These are phyloP conservation scores for Monascus ruber DNA, from an alignment of 2,329 filamentous ascomycete genomes.

Conservation along the genomic window DNA sequence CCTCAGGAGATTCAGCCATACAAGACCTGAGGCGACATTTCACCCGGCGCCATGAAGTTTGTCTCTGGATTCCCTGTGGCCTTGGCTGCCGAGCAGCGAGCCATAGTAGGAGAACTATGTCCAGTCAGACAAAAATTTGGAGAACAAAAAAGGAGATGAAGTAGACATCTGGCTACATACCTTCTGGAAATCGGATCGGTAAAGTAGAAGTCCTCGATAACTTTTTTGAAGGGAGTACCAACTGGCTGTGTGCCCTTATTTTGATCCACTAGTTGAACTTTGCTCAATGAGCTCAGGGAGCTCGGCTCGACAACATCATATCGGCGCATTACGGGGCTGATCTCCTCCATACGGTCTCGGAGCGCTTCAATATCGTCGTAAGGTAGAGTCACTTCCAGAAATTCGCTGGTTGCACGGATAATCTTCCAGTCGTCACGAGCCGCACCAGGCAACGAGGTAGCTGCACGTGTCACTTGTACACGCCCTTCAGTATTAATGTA, in stretches of 20 bases:
- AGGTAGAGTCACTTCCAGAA: conserved; percentile 72
- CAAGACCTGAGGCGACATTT: conserved; percentile 31
- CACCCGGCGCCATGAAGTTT: conserved; percentile 65
- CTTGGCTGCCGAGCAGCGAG: conserved; percentile 89
- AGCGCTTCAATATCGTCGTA: conserved; percentile 88
- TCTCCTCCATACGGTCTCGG: conserved; percentile 87
- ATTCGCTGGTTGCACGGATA: conserved; percentile 82
- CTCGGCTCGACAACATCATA: conserved; percentile 87
- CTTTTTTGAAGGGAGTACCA: conserved; percentile 65
- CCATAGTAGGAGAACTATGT: conserved; percentile 88
- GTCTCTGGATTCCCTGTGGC: conserved; percentile 65
- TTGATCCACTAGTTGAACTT: conserved; percentile 89
- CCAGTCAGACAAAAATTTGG: conserved; percentile 6
- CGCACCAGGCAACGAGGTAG: conserved; percentile 78
- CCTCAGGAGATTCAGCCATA: conserved; percentile 20
- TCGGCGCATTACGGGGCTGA: conserved; percentile 75
- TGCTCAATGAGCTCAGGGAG: conserved; percentile 64
- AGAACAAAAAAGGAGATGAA: neutral
- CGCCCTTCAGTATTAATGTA: conserved; percentile 98
- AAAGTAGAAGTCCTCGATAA: conserved; percentile 95
- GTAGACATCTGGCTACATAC: conserved; percentile 40
- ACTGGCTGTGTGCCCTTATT: conserved; percentile 77
- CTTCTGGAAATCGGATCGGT: conserved; percentile 95
- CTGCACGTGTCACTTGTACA: conserved; percentile 84
- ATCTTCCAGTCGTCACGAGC: conserved; percentile 98